Conservation (phyloP, 2,329 filamentous ascomycete genomes). For the Ceratocystis destructans region DNA sequence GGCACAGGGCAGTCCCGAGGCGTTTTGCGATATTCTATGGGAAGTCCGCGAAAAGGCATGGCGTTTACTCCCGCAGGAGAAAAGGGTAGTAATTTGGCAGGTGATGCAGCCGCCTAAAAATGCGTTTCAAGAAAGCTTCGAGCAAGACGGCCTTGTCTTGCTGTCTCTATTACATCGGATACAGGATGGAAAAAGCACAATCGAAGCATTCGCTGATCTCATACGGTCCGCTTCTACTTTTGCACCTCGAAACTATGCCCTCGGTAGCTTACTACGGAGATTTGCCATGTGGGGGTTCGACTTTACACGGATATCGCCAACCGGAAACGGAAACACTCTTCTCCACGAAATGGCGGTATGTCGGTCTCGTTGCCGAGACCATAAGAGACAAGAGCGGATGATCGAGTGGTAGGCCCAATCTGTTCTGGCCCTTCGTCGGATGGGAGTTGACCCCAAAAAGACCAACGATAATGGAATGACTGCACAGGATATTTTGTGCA, state of each 20-base stretch:
- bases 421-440: conserved; percentile 3
- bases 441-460: conserved; percentile 12
- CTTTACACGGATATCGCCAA: background rate
- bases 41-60: conserved; percentile 17
- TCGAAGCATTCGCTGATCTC: conserved; percentile 8
- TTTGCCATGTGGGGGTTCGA: conserved; percentile 14
- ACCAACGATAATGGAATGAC: conserved; percentile 6
- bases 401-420: conserved; percentile 11
- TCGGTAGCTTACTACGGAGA: conserved; percentile 7
- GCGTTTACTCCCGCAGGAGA: conserved; percentile 5
- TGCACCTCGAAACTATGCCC: conserved; percentile 12
- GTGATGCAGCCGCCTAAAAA: conserved; percentile 18
- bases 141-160: conserved; percentile 1
- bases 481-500: conserved; percentile 13
- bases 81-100: conserved; percentile 5
- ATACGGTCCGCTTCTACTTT: conserved; percentile 9
- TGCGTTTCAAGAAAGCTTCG: background rate
- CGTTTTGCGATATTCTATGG: conserved; percentile 13
- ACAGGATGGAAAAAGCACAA: background rate
- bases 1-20: conserved; percentile 1
- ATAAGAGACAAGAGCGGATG: conserved; percentile 7
- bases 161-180: conserved; percentile 11
- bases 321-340: conserved; percentile 10
- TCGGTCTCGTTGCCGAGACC: background rate
- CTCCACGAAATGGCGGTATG: conserved; percentile 16